Evolutionary conservation across 164 flowering plant genomes (phyloP), one percentile per base, ranked within the genome.

Genomic region (Dillenia turbinata): DNA sequence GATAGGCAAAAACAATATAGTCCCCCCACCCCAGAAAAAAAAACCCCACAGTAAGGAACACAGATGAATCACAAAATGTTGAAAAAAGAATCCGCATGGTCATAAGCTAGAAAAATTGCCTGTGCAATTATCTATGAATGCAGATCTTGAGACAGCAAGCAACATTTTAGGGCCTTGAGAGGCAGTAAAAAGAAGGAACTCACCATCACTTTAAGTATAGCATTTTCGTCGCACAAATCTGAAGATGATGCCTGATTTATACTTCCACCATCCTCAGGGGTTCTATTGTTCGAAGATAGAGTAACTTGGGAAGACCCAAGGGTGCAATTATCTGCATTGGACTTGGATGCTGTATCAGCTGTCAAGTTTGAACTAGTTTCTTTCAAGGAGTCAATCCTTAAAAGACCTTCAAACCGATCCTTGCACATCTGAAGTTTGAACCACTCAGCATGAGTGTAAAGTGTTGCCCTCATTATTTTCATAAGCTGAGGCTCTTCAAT

Each of bases 121-220:
- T 33, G 40, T 33, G 6, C 40, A 33, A 33, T 33, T 6, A 33
- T 33, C 6, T 33, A 33, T 6, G 40, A 33, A 6, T 33, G 40
- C 7, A 33, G 40, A 33, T 33, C 40, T 14, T 52, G 22, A 52
- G 16, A 52, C 55, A 16, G 55, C 17, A 52, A 52, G 22, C 55
- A 52, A 15, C 11, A 44, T 49, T 56, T 24, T 33, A 9, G 40
- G 44, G 33, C 16, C 45, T 51, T 9, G 5, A 43, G 14, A 26
- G 33, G 60, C 40, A 14, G 50, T 44, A 12, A 13, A 51, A 8
- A 9, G 49, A n/a, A 12, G 61, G 1, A 60, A 78, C 96, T 88
- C 66, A 95, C 99, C 99, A 95, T 95, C 26, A 95, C 99, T 85
- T 95, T 95, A 3, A 95, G 83, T 52, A 95, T 90, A 51, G 98